Conservation (phyloP, 2,329 filamentous ascomycete genomes). For the Clonostachys sp. region DNA sequence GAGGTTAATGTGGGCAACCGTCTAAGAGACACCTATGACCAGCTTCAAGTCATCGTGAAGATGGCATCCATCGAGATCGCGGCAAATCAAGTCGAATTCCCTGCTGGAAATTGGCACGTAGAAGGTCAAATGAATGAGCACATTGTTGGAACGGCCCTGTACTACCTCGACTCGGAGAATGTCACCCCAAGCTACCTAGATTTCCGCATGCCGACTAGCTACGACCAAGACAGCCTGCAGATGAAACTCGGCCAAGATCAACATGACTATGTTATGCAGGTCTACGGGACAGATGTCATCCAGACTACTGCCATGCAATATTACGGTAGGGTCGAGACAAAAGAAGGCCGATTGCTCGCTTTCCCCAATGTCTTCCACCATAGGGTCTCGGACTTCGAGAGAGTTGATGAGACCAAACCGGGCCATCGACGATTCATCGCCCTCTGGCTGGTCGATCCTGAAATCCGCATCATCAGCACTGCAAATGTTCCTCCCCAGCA, state of each 20-base stretch:
- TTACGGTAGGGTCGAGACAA: conserved; percentile 2
- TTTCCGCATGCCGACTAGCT: conserved; percentile 3
- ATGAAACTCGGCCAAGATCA: conserved; percentile 1
- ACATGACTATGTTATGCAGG: conserved; percentile 1
- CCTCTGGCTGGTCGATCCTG: conserved; percentile 49
- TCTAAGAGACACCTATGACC: conserved; percentile 13
- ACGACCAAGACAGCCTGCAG: background rate
- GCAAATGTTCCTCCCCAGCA: conserved; percentile 26
- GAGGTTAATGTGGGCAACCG: conserved; percentile 3
- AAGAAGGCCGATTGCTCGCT: conserved; percentile 1
- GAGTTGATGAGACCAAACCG: conserved; percentile 37
- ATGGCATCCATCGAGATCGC: conserved; percentile 54
- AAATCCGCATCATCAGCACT: conserved; percentile 24
- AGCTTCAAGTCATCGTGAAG: conserved; percentile 58
- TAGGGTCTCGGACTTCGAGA: conserved; percentile 35
- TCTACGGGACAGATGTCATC: background rate
- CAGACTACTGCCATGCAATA: background rate
- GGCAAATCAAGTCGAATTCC: conserved; percentile 43
- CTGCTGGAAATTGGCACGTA: conserved; percentile 40
- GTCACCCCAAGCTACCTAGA: conserved; percentile 24
- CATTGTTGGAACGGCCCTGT: conserved; percentile 7
- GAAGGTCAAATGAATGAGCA: conserved; percentile 31
- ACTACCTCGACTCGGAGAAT: conserved; percentile 13
- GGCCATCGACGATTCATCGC: conserved; percentile 49
- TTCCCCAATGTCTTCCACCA: conserved; percentile 27